A percentile compares a stretch with the other conserved stretches of the same genome.
These are phyloP conservation scores for Actinomucor elegans DNA, from an alignment of 371 early-diverging fungal species.

Conservation along the genomic window DNA sequence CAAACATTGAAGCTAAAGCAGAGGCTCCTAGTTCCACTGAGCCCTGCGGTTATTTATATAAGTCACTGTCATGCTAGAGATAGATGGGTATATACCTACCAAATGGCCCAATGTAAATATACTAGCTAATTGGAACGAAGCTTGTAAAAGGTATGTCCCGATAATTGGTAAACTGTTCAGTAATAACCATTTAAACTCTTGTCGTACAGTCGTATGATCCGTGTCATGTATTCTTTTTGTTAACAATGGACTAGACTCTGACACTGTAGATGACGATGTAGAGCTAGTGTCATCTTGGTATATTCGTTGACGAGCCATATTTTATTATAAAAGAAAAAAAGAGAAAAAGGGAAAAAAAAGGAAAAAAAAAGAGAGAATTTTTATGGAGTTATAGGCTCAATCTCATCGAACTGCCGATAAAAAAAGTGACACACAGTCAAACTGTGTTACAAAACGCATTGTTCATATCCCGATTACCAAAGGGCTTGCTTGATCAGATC, in stretches of 20 bases:
- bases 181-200: slow-evolving; percentile 47
- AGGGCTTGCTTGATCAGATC: too few species aligned
- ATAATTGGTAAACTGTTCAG: slow-evolving; percentile 59
- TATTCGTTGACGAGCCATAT: slow-evolving; percentile 4
- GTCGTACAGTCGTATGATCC: slow-evolving; percentile 13
- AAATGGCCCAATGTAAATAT: slow-evolving; percentile 68
- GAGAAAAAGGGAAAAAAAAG: neutral
- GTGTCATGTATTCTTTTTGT: neutral
- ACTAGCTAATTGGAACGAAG: slow-evolving; percentile 62
- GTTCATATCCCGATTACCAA: slow-evolving; percentile 2
- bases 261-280: neutral
- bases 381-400: neutral
- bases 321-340: neutral
- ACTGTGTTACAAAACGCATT: neutral
- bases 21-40: slow-evolving; percentile 77
- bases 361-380: neutral
- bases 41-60: too few species aligned
- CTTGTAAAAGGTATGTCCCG: slow-evolving; percentile 64
- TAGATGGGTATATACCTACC: slow-evolving; percentile 28
- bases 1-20: slow-evolving; percentile 78
- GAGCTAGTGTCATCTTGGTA: slow-evolving; percentile 3
- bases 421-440: slow-evolving; percentile 5
- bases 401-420: neutral
- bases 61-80: slow-evolving; percentile 19
- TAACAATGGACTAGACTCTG: slow-evolving; percentile 16